phyloP scores from a whole-genome alignment of 148 eudicot species.

The Dysphania ambrosioides region DNA sequence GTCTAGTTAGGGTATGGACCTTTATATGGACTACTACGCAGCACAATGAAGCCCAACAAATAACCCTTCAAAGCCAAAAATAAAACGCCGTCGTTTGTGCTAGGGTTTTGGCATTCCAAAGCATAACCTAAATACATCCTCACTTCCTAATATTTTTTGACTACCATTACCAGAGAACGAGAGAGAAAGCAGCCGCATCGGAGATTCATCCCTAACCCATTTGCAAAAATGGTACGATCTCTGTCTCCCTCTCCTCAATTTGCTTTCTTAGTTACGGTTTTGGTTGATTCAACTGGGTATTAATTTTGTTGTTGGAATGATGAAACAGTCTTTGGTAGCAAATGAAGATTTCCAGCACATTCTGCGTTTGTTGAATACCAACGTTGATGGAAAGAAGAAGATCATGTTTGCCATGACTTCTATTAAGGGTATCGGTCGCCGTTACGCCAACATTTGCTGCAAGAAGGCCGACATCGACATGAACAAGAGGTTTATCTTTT shows the following conservation, averaged over 20 bases:
- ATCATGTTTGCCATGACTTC: conserved; percentile 93
- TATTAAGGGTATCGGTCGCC: conserved; percentile 94
- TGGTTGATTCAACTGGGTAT: not conserved
- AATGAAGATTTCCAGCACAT: conserved; percentile 87
- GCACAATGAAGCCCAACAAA: too few species aligned
- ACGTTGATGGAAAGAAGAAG: conserved; percentile 91
- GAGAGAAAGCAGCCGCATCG: conserved; percentile 5
- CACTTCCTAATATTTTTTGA: too few species aligned
- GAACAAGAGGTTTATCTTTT: conserved; percentile 86
- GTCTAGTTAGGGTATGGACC: too few species aligned
- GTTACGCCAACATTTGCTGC: conserved; percentile 85
- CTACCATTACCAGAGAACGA: too few species aligned
- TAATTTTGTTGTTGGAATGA: not conserved
- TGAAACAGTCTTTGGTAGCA: conserved; percentile 67
- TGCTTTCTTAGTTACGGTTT: not conserved
- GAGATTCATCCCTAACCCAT: not conserved
- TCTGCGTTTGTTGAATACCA: conserved; percentile 84
- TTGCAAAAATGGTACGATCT: conserved; percentile 24
- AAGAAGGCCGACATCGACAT: conserved; percentile 92
- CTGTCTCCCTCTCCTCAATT: not conserved
- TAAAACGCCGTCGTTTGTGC: too few species aligned
- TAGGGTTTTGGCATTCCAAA: too few species aligned
- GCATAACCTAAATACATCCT: too few species aligned
- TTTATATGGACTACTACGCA: too few species aligned
- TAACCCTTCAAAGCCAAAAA: too few species aligned